Conservation (phyloP, 345 rosid genomes). For the Eucalyptus coolabah region DNA sequence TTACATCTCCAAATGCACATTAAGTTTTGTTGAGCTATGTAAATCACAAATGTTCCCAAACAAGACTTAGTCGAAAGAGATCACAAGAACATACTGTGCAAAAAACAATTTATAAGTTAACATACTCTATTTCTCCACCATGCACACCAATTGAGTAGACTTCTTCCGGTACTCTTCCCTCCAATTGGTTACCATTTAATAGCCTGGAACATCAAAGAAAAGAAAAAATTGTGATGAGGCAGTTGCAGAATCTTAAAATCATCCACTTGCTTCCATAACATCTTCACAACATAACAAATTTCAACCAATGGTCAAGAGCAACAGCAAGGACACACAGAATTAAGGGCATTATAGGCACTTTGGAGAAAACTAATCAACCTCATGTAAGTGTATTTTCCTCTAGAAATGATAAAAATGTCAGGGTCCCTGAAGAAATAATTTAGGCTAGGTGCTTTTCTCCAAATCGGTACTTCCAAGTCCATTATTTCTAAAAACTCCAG, state of each 20-base stretch:
- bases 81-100: neutral
- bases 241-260: neutral
- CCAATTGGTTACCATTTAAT: conserved; percentile 54
- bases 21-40: neutral
- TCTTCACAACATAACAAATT: neutral
- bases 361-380: neutral
- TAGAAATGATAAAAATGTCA: neutral
- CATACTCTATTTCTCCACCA: conserved; percentile 94
- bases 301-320: neutral
- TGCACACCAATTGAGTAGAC: conserved; percentile 92
- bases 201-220: conserved; percentile 28
- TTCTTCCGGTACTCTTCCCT: conserved; percentile 85
- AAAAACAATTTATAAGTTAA: neutral
- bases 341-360: neutral
- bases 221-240: neutral
- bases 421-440: neutral
- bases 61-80: neutral
- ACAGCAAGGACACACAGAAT: neutral
- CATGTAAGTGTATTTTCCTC: neutral
- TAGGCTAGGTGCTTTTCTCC: neutral
- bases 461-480: neutral
- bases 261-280: neutral
- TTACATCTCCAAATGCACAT: neutral
- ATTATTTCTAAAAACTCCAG: neutral
- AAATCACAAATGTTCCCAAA: neutral